Evolutionary conservation across 345 rosid genomes (phyloP).

Genomic region (Crucihimalaya himalaica): DNA sequence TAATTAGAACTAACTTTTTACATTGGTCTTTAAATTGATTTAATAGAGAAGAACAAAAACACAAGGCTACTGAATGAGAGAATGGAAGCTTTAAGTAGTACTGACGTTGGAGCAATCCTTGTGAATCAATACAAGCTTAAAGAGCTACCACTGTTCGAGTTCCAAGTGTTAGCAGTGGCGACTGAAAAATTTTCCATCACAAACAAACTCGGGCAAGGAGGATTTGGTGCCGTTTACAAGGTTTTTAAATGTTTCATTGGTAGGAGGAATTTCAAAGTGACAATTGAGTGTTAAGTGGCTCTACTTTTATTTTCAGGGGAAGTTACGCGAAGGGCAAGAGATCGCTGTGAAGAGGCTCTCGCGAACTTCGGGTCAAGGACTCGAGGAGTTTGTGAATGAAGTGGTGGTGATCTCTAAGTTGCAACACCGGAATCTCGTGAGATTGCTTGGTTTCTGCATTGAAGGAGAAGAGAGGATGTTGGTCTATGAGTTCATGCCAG

Average conservation of each 20-base stretch:
- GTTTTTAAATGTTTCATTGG: neutral
- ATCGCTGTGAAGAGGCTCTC: conserved; percentile 67
- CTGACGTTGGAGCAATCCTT: conserved; percentile 3
- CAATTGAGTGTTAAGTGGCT: neutral
- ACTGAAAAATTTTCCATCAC: conserved; percentile 36
- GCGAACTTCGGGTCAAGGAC: conserved; percentile 55
- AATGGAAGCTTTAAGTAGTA: conserved; percentile 31
- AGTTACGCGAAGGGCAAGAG: conserved; percentile 41
- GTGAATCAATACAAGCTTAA: conserved; percentile 42
- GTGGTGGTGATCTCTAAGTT: conserved; percentile 55
- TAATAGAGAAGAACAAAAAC: conserved; percentile 14
- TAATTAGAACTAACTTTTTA: neutral
- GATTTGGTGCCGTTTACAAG: conserved; percentile 48
- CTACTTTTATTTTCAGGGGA: conserved; percentile 44
- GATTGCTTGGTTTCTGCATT: conserved; percentile 55
- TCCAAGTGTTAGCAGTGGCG: conserved; percentile 45
- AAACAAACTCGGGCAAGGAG: conserved; percentile 52
- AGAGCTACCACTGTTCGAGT: conserved; percentile 38
- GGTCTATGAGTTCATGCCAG: conserved; percentile 54
- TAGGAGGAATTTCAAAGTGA: neutral
- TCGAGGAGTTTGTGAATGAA: conserved; percentile 56
- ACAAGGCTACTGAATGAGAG: conserved; percentile 23
- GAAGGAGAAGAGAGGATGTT: conserved; percentile 56
- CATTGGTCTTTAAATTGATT: neutral
- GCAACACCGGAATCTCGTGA: conserved; percentile 65